Evolutionary conservation across 495 filamentous ascomycete species (phyloP).

Genomic region (Cercophora sp.): DNA sequence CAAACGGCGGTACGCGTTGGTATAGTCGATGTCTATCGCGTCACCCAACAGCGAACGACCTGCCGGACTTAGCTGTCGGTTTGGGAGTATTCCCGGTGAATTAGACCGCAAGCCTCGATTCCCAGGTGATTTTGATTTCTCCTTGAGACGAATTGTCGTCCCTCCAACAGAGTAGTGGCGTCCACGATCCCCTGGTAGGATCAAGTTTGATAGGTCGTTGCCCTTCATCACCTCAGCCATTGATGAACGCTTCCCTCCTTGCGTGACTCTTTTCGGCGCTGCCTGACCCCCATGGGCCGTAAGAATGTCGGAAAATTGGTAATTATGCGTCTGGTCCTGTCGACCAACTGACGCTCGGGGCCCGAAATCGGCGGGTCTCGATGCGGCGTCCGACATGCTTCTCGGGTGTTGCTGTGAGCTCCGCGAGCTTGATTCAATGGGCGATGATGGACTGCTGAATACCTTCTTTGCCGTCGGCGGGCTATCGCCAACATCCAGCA

Average conservation of each 20-base stretch:
- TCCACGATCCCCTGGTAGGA: slow-evolving; percentile 41
- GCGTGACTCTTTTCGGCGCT: slow-evolving; percentile 42
- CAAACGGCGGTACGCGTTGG: slow-evolving; percentile 56
- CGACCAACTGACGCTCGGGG: slow-evolving; percentile 29
- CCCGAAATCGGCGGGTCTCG: slow-evolving; percentile 39
- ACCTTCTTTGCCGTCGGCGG: slow-evolving; percentile 26
- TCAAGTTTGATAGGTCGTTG: slow-evolving; percentile 38
- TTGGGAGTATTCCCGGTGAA: slow-evolving; percentile 48
- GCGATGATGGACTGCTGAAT: slow-evolving; percentile 41
- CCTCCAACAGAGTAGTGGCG: slow-evolving; percentile 46
- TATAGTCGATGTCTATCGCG: slow-evolving; percentile 52
- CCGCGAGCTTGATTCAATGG: slow-evolving; percentile 23
- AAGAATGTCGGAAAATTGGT: slow-evolving; percentile 52
- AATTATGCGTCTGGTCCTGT: slow-evolving; percentile 42
- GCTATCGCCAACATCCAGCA: slow-evolving; percentile 36
- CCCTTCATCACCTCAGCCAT: slow-evolving; percentile 49
- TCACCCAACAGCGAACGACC: slow-evolving; percentile 45
- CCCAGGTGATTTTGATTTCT: slow-evolving; percentile 57
- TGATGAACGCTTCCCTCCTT: slow-evolving; percentile 37
- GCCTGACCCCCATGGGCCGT: slow-evolving; percentile 41
- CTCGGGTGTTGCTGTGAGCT: slow-evolving; percentile 35
- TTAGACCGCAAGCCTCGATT: slow-evolving; percentile 54
- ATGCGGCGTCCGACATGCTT: slow-evolving; percentile 50
- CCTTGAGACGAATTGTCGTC: slow-evolving; percentile 30
- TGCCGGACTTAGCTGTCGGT: slow-evolving; percentile 34